phyloP scores from a whole-genome alignment of 306 rosid genomes.

The Malus domestica region DNA sequence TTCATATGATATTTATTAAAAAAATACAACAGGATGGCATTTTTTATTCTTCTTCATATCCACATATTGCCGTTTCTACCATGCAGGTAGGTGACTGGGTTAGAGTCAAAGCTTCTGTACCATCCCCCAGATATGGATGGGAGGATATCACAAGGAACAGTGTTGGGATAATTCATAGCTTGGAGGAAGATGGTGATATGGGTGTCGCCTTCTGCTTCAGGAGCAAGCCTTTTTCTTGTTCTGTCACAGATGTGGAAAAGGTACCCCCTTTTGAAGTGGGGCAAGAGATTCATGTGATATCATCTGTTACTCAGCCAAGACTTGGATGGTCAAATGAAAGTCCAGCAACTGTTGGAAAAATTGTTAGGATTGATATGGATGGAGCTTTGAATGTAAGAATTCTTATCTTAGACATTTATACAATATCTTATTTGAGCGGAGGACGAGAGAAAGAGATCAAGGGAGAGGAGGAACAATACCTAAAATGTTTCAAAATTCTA shows the following conservation, averaged over 20 bases:
- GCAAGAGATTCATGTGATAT: slow-evolving; percentile 73
- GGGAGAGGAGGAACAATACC: background rate
- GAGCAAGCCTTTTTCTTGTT: slow-evolving; percentile 84
- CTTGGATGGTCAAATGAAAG: slow-evolving; percentile 98
- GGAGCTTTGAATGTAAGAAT: slow-evolving; percentile 90
- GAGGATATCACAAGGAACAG: slow-evolving; percentile 87
- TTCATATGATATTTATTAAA: background rate
- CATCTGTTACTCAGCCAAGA: slow-evolving; percentile 73
- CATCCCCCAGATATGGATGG: slow-evolving; percentile 99
- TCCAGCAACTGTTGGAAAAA: slow-evolving; percentile 87
- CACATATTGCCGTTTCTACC: slow-evolving; percentile 8
- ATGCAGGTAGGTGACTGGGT: slow-evolving; percentile 98
- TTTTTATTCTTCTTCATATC: slow-evolving; percentile 6
- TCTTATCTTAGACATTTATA: slow-evolving; percentile 7
- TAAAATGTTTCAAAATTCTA: background rate
- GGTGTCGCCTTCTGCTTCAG: slow-evolving; percentile 97
- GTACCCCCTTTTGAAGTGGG: slow-evolving; percentile 83
- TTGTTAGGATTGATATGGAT: slow-evolving; percentile 81
- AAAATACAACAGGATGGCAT: background rate
- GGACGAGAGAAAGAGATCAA: background rate
- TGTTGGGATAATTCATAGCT: slow-evolving; percentile 85
- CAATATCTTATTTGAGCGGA: background rate
- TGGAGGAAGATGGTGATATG: slow-evolving; percentile 94
- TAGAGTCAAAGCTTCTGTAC: slow-evolving; percentile 90
- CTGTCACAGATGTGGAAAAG: slow-evolving; percentile 92